Evolutionary conservation across 2,329 filamentous ascomycete genomes (phyloP).

Genomic region (Colletotrichum endophyticum): DNA sequence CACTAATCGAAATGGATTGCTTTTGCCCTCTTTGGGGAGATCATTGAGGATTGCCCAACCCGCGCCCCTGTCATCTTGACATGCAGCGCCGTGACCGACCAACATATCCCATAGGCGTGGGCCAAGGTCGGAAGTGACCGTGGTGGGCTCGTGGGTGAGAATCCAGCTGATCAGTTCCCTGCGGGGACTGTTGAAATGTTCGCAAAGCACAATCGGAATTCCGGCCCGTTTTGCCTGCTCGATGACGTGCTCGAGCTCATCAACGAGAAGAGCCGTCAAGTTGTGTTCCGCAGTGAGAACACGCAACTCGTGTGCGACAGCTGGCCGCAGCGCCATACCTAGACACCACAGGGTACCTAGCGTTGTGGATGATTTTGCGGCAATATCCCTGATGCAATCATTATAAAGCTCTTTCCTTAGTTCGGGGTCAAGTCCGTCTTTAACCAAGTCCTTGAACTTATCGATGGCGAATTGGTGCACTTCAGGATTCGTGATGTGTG

Average conservation of each 20-base stretch:
- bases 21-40: constrained; percentile 41
- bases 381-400: constrained; percentile 72
- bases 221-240: constrained; percentile 42
- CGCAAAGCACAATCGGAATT: constrained; percentile 50
- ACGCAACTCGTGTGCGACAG: constrained; percentile 56
- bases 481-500: constrained; percentile 62
- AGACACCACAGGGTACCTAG: constrained; percentile 77
- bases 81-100: constrained; percentile 67
- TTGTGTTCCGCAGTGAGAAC: constrained; percentile 65
- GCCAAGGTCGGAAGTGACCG: constrained; percentile 67
- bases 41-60: constrained; percentile 73
- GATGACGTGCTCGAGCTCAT: constrained; percentile 66
- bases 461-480: constrained; percentile 68
- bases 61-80: constrained; percentile 63
- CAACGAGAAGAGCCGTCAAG: constrained; percentile 65
- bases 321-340: constrained; percentile 49
- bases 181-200: constrained; percentile 54
- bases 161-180: constrained; percentile 64
- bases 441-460: constrained; percentile 66
- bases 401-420: constrained; percentile 68
- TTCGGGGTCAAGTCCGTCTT: constrained; percentile 54
- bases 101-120: constrained; percentile 74
- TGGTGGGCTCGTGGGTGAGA: constrained; percentile 64
- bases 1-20: constrained; percentile 60
- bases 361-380: constrained; percentile 64